Percentiles rank a stretch among this genome's conserved stretches.
Evolutionary conservation across 768 basidiomycete species (phyloP).

Genomic region (Phlegmacium glaucopus): DNA sequence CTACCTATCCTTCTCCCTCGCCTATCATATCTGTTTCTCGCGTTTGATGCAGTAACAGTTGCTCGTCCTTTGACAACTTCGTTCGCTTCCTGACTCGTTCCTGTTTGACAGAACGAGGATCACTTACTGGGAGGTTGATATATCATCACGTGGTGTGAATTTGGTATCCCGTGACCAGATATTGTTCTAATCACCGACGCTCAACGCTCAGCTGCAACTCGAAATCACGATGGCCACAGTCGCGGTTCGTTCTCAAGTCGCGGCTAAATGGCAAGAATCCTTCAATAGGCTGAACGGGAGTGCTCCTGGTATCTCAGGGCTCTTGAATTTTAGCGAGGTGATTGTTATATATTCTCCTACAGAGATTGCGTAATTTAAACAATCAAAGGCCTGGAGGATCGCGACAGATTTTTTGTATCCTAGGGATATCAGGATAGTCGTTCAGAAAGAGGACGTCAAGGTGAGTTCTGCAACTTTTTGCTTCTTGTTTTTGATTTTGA

Average conservation of each 20-base stretch:
- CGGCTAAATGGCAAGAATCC: conserved; percentile 68
- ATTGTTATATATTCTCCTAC: not conserved
- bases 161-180: too few species aligned
- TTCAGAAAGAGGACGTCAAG: conserved; percentile 6
- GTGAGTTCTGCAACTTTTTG: conserved; percentile 1
- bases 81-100: too few species aligned
- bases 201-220: too few species aligned
- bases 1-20: too few species aligned
- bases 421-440: conserved; percentile 37
- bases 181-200: too few species aligned
- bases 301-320: conserved; percentile 59
- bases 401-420: conserved; percentile 57
- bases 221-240: conserved; percentile 48
- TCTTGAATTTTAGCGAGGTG: conserved; percentile 65
- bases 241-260: conserved; percentile 62
- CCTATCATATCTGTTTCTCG: too few species aligned
- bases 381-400: conserved; percentile 54
- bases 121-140: too few species aligned
- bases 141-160: too few species aligned
- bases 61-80: too few species aligned
- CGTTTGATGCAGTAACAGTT: too few species aligned
- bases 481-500: not conserved
- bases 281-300: conserved; percentile 60
- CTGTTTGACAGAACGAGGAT: too few species aligned
- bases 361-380: not conserved